Evolutionary conservation across 805 yeast genomes (phyloP).

Genomic region (Candida gorgasii): DNA sequence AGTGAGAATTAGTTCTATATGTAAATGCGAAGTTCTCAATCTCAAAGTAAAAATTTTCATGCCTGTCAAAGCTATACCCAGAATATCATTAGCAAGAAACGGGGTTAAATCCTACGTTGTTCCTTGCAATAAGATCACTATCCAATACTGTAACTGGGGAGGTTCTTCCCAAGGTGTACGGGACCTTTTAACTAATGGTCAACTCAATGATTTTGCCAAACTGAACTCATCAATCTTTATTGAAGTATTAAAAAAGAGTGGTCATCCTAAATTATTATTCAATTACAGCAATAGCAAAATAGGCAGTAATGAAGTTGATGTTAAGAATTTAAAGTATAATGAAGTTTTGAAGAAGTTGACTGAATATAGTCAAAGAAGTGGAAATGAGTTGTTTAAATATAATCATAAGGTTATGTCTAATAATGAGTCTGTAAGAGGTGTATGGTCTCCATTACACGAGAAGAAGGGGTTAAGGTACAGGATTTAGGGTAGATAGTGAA

Average conservation of each 20-base stretch:
- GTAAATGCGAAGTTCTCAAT: no score
- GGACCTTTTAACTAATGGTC: conserved; percentile 55
- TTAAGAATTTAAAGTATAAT: conserved; percentile 65
- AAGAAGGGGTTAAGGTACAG: conserved; percentile 41
- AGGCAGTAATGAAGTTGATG: conserved; percentile 60
- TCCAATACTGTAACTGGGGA: conserved; percentile 93
- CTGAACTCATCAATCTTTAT: conserved; percentile 69
- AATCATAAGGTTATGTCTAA: conserved; percentile 74
- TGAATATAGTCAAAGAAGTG: conserved; percentile 67
- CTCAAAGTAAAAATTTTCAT: conserved; percentile 16
- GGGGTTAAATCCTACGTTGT: conserved; percentile 73
- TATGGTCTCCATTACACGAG: conserved; percentile 95
- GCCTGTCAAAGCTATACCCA: conserved; percentile 63
- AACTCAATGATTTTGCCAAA: conserved; percentile 57
- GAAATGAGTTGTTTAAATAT: conserved; percentile 61
- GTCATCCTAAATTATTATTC: conserved; percentile 72
- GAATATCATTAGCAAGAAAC: conserved; percentile 63
- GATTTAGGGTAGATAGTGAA: no score
- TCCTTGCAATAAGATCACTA: conserved; percentile 72
- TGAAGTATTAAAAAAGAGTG: conserved; percentile 65
- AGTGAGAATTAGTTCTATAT: no score
- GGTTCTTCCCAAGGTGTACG: conserved; percentile 89
- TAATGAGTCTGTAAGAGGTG: conserved; percentile 87
- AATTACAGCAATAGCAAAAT: conserved; percentile 34
- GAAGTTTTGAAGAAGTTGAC: conserved; percentile 66